phyloP scores from a whole-genome alignment of 1,284 basidiomycete genomes.

The Microbotryum silenes-acaulis region DNA sequence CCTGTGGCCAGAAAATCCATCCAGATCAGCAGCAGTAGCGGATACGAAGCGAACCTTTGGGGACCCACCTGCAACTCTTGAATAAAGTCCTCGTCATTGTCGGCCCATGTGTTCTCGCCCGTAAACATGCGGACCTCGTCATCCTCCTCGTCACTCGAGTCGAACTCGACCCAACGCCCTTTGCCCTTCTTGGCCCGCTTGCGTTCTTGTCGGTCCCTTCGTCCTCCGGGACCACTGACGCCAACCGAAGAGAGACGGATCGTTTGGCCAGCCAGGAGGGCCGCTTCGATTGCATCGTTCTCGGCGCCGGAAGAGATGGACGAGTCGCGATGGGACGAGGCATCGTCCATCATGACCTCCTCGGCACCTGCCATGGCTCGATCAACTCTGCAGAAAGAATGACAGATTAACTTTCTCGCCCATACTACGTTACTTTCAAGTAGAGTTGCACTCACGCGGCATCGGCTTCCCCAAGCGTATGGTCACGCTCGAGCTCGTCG shows the following conservation, averaged over 20 bases:
- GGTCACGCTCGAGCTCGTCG: conserved; percentile 26
- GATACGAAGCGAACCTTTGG: neutral
- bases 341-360: conserved; percentile 12
- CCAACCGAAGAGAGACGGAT: conserved; percentile 22
- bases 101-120: conserved; percentile 24
- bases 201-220: conserved; percentile 12
- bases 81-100: conserved; percentile 25
- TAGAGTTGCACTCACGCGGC: conserved; percentile 10
- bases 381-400: conserved; percentile 12
- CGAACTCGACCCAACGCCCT: conserved; percentile 5
- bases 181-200: conserved; percentile 28
- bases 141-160: conserved; percentile 10
- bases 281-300: conserved; percentile 14
- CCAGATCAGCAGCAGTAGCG: neutral
- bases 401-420: neutral
- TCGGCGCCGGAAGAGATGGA: conserved; percentile 21
- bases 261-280: conserved; percentile 19
- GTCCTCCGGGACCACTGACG: conserved; percentile 6
- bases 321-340: conserved; percentile 13
- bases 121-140: conserved; percentile 15
- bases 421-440: neutral
- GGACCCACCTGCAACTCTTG: conserved; percentile 19
- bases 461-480: conserved; percentile 25
- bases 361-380: conserved; percentile 16
- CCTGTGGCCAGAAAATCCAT: neutral